Base-by-base conservation (phyloP, 1,284 basidiomycete species). In the Thelephora terrestris region DNA sequence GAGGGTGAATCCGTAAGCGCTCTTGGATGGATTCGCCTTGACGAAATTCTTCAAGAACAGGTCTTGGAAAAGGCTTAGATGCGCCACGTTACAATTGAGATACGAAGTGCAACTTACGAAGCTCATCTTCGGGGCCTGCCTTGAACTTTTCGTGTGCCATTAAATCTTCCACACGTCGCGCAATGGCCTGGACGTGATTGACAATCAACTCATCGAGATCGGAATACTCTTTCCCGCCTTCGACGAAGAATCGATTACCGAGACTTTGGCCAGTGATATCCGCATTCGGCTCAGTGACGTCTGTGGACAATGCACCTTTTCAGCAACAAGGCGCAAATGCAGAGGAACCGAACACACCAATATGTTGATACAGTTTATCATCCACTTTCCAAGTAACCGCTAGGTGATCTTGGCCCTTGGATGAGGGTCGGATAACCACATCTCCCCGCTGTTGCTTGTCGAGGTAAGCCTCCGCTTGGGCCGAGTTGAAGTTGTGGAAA, bases 341-440 rank as follows among this genome's bases (percentile, higher is more conserved):
- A 48, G 25, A 20, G 7, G 35, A 45, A 43, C 24, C 47, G 7
- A 37, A 45, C 51, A 40, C 59, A 91, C 91, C 93, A 53, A 99
- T 90, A 63, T 99, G 97, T 64, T 99, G 96, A 68, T 90, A 99
- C 18, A 99, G 74, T 53, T 86, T 90, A 52, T 97, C 90, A 57
- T 96, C 95, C 9, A 99, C 94, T 69, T 99, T 99, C 96, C 96
- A 99, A 0, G 96, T 99, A 12, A 99, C 89, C 32, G 96, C 96
- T 34, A 99, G 74, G 67, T 99, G 96, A 61, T 97, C 82, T 36
- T 76, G 70, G 5, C 95, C 95, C 65, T 95, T 94, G 3, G 94
- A 98, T 27, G 92, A 96, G 0, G 96, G 96, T 42, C 96, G 76
- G 55, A 99, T 91, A 29, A 99, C 90, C 43, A 93, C 92, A 63